These are phyloP conservation scores for Angomonas ambiguus DNA, from an alignment of 208 protist genomes.

Conservation along the genomic window DNA sequence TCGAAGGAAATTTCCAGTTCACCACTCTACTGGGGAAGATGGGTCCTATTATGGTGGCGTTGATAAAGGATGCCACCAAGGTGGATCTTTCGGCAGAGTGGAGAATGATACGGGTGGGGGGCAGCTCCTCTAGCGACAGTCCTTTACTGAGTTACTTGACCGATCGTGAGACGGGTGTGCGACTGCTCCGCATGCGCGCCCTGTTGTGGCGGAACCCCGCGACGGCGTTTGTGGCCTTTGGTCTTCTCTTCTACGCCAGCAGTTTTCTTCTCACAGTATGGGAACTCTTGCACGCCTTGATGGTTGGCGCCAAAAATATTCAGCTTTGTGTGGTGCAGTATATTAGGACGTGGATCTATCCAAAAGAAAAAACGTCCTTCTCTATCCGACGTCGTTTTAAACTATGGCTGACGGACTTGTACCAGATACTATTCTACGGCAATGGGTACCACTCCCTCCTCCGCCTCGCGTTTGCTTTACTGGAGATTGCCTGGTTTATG, in stretches of 20 bases:
- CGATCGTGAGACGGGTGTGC: background rate
- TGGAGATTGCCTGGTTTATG: slow-evolving; percentile 52
- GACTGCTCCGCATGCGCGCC: background rate
- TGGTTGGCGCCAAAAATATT: background rate
- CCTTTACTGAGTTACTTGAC: background rate
- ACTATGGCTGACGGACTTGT: background rate
- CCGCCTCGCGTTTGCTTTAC: slow-evolving; percentile 26
- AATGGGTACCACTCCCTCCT: slow-evolving; percentile 52
- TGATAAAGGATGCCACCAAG: background rate
- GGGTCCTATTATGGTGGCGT: background rate
- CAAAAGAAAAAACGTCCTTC: background rate
- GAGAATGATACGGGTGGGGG: background rate
- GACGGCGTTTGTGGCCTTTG: background rate
- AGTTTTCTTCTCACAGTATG: background rate
- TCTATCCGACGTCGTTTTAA: background rate
- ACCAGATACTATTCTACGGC: slow-evolving; percentile 26
- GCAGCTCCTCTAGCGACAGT: background rate
- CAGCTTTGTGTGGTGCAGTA: background rate
- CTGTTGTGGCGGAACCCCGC: background rate
- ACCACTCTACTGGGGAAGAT: no score
- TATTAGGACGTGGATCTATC: background rate
- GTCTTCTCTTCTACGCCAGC: background rate
- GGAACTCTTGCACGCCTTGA: background rate
- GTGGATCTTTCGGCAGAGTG: background rate
- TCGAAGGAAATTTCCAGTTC: no score